Base-by-base conservation (phyloP, 768 basidiomycete species). In the Mycena amicta region DNA sequence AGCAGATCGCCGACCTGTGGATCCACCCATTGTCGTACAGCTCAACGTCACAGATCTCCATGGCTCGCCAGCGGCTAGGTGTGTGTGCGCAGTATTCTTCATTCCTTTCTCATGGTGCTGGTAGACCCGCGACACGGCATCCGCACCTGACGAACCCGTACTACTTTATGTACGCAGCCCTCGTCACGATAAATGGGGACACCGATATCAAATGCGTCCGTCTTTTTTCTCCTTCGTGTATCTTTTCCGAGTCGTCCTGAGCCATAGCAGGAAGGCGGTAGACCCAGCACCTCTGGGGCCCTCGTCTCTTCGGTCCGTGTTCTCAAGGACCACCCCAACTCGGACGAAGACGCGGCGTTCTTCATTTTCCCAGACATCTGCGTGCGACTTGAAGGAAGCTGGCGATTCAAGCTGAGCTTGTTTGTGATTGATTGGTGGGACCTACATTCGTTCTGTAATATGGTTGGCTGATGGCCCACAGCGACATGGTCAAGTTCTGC, bases 401-500 rank as follows among this genome's bases (percentile, higher is more conserved):
- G 59, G 60, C 18, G 63, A 23, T 61, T 64, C n/a, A 61, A 64
- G 28, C 43, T 64, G 11, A 53, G 37, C 27, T 31, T 64, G 18
- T 64, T 61, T 25, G 63, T 58, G 18, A 40, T 64, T 33, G 56
- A 61, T 2, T 50, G 50, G 63, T 64, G 39, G n/a, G 63, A 59
- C 3, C 46, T 25, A 2, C 13, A 1, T 43, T n/a, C 22, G 5
- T 15, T 4, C 20, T 29, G n/a, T 16, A 25, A 43, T 50, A 22
- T 55, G 15, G 33, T 56, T 40, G 3, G 18, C 29, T 15, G 5
- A 5, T 59, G 25, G 12, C 43, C 8, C 12, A 15, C 67, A 76
- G 75, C 15, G 66, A 71, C 50, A 72, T 76, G 33, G 75, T 80
- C n/a, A 73, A 70, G 50, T 74, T 73, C 61, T 78, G 78, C 61